These are phyloP conservation scores for Trametes gibbosa DNA, from an alignment of 768 basidiomycete species.

Conservation along the genomic window DNA sequence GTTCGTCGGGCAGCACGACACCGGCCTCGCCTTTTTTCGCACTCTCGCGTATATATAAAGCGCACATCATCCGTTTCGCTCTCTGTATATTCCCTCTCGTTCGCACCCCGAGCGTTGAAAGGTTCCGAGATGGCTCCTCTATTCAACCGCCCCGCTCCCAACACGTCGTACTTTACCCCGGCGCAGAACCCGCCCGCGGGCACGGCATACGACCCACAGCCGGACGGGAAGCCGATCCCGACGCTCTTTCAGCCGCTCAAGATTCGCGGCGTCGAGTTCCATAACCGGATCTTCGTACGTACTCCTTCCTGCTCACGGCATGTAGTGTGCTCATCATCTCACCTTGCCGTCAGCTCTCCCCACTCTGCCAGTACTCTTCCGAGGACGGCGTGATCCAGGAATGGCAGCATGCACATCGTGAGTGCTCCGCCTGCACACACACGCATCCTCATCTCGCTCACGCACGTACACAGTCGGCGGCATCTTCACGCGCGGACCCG, in stretches of 20 bases:
- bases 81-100: too few relatives aligned
- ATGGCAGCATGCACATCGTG: conserved; percentile 57
- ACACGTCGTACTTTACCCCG: conserved; percentile 45
- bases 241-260: conserved; percentile 53
- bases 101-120: too few relatives aligned
- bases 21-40: too few relatives aligned
- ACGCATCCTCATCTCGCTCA: not conserved
- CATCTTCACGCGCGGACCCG: conserved; percentile 51
- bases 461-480: conserved; percentile 41
- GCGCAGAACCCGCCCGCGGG: conserved; percentile 45
- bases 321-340: not conserved
- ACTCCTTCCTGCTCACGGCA: not conserved
- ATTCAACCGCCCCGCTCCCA: conserved; percentile 41
- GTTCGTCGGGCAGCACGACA: too few relatives aligned
- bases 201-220: conserved; percentile 41
- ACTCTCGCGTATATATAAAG: too few relatives aligned
- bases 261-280: conserved; percentile 34
- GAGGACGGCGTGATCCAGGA: conserved; percentile 48
- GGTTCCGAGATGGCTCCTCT: conserved; percentile 11
- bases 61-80: too few relatives aligned
- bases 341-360: conserved; percentile 40
- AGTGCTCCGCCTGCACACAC: not conserved
- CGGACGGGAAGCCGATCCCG: conserved; percentile 39
- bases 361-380: conserved; percentile 59
- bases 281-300: conserved; percentile 29